Evolutionary conservation across 2,329 filamentous ascomycete genomes (phyloP).

Genomic region (Fusarium sp.): DNA sequence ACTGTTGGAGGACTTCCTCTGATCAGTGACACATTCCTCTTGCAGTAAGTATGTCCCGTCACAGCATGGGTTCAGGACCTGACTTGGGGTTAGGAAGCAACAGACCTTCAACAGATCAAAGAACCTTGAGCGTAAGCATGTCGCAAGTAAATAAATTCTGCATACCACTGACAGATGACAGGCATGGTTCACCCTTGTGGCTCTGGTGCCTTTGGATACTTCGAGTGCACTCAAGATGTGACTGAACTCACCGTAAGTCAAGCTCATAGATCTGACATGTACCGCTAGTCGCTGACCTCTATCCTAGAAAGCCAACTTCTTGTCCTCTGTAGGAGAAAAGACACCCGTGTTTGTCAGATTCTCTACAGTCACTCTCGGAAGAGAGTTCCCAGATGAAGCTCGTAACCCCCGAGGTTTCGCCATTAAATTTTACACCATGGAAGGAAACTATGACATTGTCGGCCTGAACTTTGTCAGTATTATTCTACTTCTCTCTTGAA

Average conservation of each 20-base stretch:
- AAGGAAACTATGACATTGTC: not conserved
- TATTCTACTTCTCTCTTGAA: fast-evolving
- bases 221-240: constrained; percentile 8
- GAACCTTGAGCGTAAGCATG: not conserved
- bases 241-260: constrained; percentile 4
- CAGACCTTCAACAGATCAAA: constrained; percentile 18
- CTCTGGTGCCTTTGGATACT: constrained; percentile 13
- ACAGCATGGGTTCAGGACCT: not conserved
- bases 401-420: constrained; percentile 10
- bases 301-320: constrained; percentile 4
- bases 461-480: not conserved
- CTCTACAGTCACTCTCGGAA: constrained; percentile 7
- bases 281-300: not conserved
- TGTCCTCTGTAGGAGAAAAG: not conserved
- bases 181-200: constrained; percentile 11
- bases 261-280: fast-evolving
- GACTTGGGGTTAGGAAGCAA: not conserved
- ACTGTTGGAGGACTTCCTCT: not conserved
- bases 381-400: constrained; percentile 4
- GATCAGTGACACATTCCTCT: constrained; percentile 6
- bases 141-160: fast-evolving
- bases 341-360: constrained; percentile 11
- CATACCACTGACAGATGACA: not conserved
- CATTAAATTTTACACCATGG: constrained; percentile 10
- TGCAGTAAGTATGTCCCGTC: not conserved